These are phyloP conservation scores for Fraxinus sp. DNA, from an alignment of 305 asterid genomes.

Conservation along the genomic window DNA sequence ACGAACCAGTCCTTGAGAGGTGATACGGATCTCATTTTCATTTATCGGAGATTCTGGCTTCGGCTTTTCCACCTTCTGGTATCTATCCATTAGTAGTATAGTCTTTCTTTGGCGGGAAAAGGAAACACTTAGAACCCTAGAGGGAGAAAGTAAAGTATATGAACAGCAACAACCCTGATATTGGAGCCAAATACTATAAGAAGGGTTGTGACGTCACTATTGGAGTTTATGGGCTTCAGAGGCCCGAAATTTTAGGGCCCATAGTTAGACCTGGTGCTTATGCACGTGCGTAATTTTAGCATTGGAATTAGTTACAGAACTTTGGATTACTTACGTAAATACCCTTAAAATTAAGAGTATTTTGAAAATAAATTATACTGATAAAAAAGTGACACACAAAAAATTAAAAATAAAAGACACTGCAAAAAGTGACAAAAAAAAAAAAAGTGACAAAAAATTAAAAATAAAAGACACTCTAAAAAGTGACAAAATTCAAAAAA, in stretches of 20 bases:
- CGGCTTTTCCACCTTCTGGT: constrained; percentile 83
- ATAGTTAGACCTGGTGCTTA: not conserved
- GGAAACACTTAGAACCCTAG: constrained; percentile 47
- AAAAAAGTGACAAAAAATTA: too few species aligned
- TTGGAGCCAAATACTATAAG: not conserved
- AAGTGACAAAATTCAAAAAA: too few species aligned
- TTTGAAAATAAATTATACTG: too few species aligned
- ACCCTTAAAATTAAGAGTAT: too few species aligned
- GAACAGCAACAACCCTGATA: not conserved
- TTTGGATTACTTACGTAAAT: too few species aligned
- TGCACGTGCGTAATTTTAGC: not conserved
- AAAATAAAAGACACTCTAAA: too few species aligned
- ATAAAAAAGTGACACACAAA: too few species aligned
- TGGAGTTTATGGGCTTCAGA: not conserved
- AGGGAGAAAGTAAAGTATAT: not conserved
- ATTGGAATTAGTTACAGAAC: not conserved
- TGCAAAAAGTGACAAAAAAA: too few species aligned
- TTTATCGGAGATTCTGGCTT: constrained; percentile 72
- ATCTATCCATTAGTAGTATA: constrained; percentile 59
- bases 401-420: too few species aligned
- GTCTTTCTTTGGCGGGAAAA: constrained; percentile 14
- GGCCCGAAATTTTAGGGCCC: not conserved
- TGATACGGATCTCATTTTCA: constrained; percentile 92
- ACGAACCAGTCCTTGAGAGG: constrained; percentile 78
- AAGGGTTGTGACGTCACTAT: not conserved